Evolutionary conservation across 164 flowering plant species (phyloP), one percentile per base, ranked within the genome.

Genomic region (Sextonia rubra): DNA sequence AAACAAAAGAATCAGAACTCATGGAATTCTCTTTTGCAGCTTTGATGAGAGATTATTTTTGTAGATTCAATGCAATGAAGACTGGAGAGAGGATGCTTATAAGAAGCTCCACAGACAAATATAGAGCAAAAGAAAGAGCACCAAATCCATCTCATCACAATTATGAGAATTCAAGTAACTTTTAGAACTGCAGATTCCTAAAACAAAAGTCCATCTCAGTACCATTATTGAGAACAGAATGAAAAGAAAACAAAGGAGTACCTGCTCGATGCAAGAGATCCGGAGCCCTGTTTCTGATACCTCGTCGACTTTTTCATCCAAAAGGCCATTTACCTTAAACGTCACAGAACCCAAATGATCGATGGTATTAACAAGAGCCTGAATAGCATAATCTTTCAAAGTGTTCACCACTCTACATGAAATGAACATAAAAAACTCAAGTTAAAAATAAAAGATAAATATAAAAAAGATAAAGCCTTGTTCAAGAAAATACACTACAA

Each of bases 331-430:
- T 55, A 92, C 97, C 69, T 87, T 90, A 69, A 80, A 88, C 3
- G 93, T 83, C 71, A 89, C 91, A 20, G 98, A 88, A 69, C 97
- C 99, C 84, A 94, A 82, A 80, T 94, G 98, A 77, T 94, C 99
- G 67, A 91, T 91, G 0, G 99, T 92, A 74, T 92, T 91, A 66
- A 94, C 91, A 66, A 94, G 83, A 73, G 97, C 97, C 83, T 90
- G 93, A 67, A 91, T 81, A 47, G 94, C 86, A 73, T 91, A 94
- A 81, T 91, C 98, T 83, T 89, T 94, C 80, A 94, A 83, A 68
- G 94, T 86, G 66, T 90, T 84, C n/a, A 90, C 84, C 77, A 91
- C 95, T 71, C 98, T 94, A 83, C 77, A 83, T 11, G 44, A 18
- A 64, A 14, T 64, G 20, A 29, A 25, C 32, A 17, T 27, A 0